These are phyloP conservation scores for Quercus lobata DNA, from an alignment of 331 rosid genomes.

Conservation along the genomic window DNA sequence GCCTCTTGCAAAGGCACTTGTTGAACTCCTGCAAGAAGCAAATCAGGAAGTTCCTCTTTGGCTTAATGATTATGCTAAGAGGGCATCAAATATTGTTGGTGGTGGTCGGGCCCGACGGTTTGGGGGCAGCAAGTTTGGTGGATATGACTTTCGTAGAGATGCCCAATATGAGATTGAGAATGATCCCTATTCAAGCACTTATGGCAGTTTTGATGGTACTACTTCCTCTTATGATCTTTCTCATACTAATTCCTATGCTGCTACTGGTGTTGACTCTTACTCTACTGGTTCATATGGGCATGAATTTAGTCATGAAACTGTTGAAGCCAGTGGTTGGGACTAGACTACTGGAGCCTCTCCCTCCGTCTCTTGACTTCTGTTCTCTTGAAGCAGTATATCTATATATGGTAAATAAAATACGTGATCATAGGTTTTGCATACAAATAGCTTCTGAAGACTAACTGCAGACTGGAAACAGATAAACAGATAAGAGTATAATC, in stretches of 20 bases:
- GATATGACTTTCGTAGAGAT: conserved; percentile 45
- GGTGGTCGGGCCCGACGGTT: conserved; percentile 15
- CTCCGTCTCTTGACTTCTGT: background rate
- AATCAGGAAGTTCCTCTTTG: conserved; percentile 42
- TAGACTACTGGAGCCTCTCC: conserved; percentile 32
- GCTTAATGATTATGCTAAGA: conserved; percentile 45
- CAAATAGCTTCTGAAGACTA: background rate
- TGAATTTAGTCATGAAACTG: conserved; percentile 23
- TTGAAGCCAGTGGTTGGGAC: conserved; percentile 67
- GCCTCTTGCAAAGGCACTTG: conserved; percentile 33
- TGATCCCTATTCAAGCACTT: conserved; percentile 15
- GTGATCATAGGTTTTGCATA: background rate
- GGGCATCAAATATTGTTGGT: conserved; percentile 6
- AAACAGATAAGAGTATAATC: background rate
- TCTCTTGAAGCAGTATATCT: background rate
- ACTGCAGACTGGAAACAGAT: background rate
- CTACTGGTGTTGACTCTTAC: conserved; percentile 9
- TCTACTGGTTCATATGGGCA: conserved; percentile 15
- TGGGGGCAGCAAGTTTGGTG: conserved; percentile 42
- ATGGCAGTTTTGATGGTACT: conserved; percentile 19
- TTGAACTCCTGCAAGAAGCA: conserved; percentile 32
- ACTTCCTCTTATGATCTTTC: conserved; percentile 10
- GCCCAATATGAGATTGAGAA: conserved; percentile 17
- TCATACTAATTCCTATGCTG: background rate
- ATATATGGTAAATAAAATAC: background rate